Percentiles rank a stretch among this genome's conserved stretches.
These are phyloP conservation scores for Ammopiptanthus mongolicus DNA, from an alignment of 306 rosid species.

Conservation along the genomic window DNA sequence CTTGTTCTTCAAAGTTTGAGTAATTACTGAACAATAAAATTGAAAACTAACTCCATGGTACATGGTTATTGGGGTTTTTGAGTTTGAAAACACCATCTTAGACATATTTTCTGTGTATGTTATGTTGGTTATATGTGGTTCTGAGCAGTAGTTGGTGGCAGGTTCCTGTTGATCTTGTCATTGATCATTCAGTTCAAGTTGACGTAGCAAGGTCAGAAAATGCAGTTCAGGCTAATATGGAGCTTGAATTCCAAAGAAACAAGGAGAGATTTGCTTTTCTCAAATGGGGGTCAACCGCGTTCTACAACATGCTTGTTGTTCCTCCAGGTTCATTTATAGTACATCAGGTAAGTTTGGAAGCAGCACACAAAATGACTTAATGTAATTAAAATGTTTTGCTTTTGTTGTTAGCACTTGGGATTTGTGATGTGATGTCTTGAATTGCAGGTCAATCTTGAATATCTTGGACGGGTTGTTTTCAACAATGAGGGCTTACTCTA, in stretches of 20 bases:
- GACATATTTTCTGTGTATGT: neutral
- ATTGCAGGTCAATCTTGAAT: constrained; percentile 90
- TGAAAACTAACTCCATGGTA: neutral
- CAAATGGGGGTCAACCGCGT: constrained; percentile 91
- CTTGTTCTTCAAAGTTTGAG: neutral
- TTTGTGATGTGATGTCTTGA: constrained; percentile 11
- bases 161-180: constrained; percentile 95
- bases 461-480: constrained; percentile 92
- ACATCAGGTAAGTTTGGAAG: constrained; percentile 69
- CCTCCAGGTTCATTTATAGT: constrained; percentile 97
- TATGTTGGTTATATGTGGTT: constrained; percentile 16
- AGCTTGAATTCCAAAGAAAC: constrained; percentile 83
- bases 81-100: neutral
- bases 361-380: neutral
- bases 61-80: neutral
- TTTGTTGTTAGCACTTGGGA: neutral
- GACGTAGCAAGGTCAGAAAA: constrained; percentile 78
- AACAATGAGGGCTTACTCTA: constrained; percentile 75
- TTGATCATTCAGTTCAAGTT: constrained; percentile 96
- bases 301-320: constrained; percentile 87
- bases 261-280: constrained; percentile 91
- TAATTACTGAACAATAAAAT: neutral
- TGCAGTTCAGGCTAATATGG: constrained; percentile 93
- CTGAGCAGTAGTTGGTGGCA: constrained; percentile 19
- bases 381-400: neutral